Conservation (phyloP, 768 basidiomycete genomes). For the Rhodosporidiobolus odoratus region DNA sequence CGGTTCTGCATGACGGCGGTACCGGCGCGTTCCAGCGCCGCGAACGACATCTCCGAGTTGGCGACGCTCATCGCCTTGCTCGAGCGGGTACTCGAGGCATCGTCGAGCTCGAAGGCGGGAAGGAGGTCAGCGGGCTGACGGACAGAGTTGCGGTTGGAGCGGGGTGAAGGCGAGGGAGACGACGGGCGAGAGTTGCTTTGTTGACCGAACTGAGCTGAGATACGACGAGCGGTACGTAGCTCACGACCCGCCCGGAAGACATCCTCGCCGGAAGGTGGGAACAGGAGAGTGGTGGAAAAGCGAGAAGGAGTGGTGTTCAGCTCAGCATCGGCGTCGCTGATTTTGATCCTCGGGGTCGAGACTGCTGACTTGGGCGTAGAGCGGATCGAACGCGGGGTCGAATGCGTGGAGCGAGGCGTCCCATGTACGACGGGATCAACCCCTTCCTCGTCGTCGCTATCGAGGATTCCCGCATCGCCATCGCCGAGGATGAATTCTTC, state of each 20-base stretch:
- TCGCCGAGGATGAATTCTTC: constrained; percentile 50
- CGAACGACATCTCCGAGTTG: constrained; percentile 34
- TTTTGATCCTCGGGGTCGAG: constrained; percentile 23
- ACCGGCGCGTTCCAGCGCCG: constrained; percentile 30
- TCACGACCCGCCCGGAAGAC: constrained; percentile 12
- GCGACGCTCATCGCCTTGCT: not conserved
- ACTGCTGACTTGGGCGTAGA: not conserved
- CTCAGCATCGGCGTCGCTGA: constrained; percentile 36
- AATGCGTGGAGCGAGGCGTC: not conserved
- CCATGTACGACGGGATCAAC: constrained; percentile 9
- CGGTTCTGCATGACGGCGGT: constrained; percentile 15
- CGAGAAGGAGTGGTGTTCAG: constrained; percentile 38
- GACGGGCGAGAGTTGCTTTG: constrained; percentile 10
- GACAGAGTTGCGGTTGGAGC: not conserved
- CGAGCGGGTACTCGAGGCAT: not conserved
- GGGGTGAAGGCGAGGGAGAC: constrained; percentile 2
- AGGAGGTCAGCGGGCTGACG: constrained; percentile 7
- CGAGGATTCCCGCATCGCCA: constrained; percentile 47
- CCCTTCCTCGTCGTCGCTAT: constrained; percentile 41
- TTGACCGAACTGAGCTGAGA: constrained; percentile 14
- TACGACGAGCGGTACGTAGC: constrained; percentile 14
- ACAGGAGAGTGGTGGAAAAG: constrained; percentile 3
- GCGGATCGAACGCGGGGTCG: not conserved
- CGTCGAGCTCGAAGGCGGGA: constrained; percentile 8
- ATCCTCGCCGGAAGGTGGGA: not conserved